phyloP scores from a whole-genome alignment of 1,284 basidiomycete species.

The Melampsora abietis-canadensis region DNA sequence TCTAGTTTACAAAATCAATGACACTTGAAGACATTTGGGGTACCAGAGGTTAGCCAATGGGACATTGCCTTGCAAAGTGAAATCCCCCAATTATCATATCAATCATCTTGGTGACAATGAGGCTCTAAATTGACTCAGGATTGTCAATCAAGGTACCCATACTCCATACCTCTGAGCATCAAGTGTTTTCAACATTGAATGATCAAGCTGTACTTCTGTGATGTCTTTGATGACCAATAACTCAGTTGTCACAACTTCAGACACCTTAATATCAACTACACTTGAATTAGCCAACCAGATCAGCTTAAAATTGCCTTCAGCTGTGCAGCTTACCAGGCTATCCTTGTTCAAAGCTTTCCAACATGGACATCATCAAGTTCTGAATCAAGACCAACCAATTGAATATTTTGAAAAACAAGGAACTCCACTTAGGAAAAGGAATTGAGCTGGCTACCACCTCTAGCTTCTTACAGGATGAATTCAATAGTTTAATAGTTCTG shows the following conservation, averaged over 20 bases:
- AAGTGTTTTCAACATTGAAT: not conserved
- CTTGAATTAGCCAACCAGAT: constrained; percentile 65
- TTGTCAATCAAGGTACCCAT: constrained; percentile 54
- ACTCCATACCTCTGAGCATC: constrained; percentile 11
- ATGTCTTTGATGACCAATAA: constrained; percentile 19
- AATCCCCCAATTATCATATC: constrained; percentile 53
- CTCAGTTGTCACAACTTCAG: constrained; percentile 60
- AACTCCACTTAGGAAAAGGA: constrained; percentile 57
- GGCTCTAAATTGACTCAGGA: constrained; percentile 67
- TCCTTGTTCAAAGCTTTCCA: constrained; percentile 47
- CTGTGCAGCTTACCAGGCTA: constrained; percentile 73
- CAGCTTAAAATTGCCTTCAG: constrained; percentile 69
- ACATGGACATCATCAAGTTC: not conserved
- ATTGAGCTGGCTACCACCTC: constrained; percentile 61
- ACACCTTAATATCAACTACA: constrained; percentile 64
- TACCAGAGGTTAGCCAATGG: constrained; percentile 77
- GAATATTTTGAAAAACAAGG: constrained; percentile 60
- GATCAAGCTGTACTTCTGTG: not conserved
- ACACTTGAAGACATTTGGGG: constrained; percentile 60
- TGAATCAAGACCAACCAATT: not conserved
- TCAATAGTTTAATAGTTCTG: constrained; percentile 63
- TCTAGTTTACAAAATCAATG: not conserved
- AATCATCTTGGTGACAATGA: constrained; percentile 63
- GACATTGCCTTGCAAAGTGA: constrained; percentile 73
- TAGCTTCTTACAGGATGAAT: constrained; percentile 60